These are phyloP conservation scores for Penicillium sp. DNA, from an alignment of 2,329 filamentous ascomycete genomes.

Conservation along the genomic window DNA sequence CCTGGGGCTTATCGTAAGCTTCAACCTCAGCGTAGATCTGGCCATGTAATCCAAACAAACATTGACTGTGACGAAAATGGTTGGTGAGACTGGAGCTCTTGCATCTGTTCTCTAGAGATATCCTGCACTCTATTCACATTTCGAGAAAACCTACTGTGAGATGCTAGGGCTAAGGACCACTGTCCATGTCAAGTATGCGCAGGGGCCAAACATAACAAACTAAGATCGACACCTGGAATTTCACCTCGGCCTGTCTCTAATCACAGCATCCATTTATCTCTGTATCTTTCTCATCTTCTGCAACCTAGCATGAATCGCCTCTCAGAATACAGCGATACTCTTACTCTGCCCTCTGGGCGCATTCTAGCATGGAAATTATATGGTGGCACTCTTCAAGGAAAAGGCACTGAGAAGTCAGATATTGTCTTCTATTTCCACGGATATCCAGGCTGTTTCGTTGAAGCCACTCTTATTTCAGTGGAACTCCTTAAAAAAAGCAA, in stretches of 20 bases:
- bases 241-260: background rate
- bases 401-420: background rate
- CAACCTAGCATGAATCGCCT: background rate
- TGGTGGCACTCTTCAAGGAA: background rate
- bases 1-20: background rate
- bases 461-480: background rate
- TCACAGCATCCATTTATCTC: background rate
- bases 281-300: background rate
- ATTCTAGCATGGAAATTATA: constrained; percentile 5
- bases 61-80: background rate
- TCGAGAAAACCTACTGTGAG: no score
- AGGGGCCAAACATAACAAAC: background rate
- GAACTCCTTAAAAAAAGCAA: background rate
- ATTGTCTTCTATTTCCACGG: constrained; percentile 9
- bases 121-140: no score
- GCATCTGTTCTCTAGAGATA: no score
- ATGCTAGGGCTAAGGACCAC: no score
- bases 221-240: background rate
- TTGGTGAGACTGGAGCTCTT: no score
- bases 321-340: background rate
- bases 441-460: constrained; percentile 3
- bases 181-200: background rate
- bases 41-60: background rate
- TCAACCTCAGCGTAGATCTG: background rate
- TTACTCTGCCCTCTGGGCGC: constrained; percentile 4